Conservation (phyloP, 441 rosid genomes). For the Erodium moschatum region DNA sequence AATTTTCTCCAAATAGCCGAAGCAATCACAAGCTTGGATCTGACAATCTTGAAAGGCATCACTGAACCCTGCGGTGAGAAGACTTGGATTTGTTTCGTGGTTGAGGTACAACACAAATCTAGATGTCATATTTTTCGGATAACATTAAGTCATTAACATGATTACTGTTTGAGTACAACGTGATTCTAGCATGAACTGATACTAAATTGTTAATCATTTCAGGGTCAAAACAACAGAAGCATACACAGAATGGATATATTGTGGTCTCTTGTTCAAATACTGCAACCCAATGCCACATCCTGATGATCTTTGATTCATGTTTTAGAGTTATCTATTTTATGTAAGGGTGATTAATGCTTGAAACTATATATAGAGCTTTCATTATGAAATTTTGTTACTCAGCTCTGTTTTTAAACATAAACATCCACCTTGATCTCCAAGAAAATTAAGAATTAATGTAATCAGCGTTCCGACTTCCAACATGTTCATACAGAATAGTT, state of each 20-base stretch:
- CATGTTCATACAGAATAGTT: too few relatives aligned
- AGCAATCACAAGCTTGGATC: slow-evolving; percentile 68
- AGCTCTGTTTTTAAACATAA: too few relatives aligned
- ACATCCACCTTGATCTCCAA: too few relatives aligned
- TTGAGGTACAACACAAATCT: slow-evolving; percentile 52
- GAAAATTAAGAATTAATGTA: too few relatives aligned
- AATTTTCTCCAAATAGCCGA: slow-evolving; percentile 93
- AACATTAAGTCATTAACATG: not conserved
- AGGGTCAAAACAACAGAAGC: slow-evolving; percentile 64
- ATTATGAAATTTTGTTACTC: too few relatives aligned
- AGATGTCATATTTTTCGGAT: not conserved
- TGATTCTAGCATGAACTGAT: slow-evolving; percentile 8
- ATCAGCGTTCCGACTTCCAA: too few relatives aligned
- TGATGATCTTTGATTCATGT: slow-evolving; percentile 23
- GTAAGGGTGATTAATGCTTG: slow-evolving; percentile 16
- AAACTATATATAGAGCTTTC: not conserved
- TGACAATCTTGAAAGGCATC: slow-evolving; percentile 74
- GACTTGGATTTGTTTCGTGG: slow-evolving; percentile 78
- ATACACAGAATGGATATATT: slow-evolving; percentile 87
- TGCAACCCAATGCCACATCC: slow-evolving; percentile 53
- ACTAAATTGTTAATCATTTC: slow-evolving; percentile 22
- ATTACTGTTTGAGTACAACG: too few relatives aligned
- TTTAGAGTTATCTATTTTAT: slow-evolving; percentile 8
- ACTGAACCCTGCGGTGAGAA: slow-evolving; percentile 70
- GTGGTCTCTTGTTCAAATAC: slow-evolving; percentile 75